A percentile compares a stretch with the other conserved stretches of the same genome.
Evolutionary conservation across 169 alveolate genomes (phyloP).

Genomic region (Plasmodium inui): DNA sequence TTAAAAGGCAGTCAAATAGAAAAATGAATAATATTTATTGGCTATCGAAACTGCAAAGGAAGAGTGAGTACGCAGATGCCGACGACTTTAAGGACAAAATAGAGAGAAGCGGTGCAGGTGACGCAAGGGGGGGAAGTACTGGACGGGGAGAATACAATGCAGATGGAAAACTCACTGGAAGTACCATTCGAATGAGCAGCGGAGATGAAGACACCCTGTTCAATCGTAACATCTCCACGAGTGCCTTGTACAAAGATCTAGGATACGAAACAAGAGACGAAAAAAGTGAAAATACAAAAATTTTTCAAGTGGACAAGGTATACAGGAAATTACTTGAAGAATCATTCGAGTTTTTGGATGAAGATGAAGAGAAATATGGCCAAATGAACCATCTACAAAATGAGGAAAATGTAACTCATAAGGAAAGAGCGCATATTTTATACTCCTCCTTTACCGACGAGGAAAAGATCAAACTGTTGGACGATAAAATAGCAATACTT

Average conservation of each 20-base stretch:
- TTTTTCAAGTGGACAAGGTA: slow-evolving; percentile 76
- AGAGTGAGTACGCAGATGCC: slow-evolving; percentile 64
- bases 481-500: slow-evolving; percentile 84
- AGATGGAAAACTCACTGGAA: neutral
- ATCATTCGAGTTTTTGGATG: slow-evolving; percentile 86
- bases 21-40: slow-evolving; percentile 85
- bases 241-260: slow-evolving; percentile 76
- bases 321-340: slow-evolving; percentile 85
- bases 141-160: neutral
- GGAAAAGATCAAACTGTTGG: slow-evolving; percentile 85
- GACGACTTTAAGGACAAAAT: slow-evolving; percentile 50
- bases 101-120: neutral
- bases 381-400: slow-evolving; percentile 13
- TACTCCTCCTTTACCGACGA: slow-evolving; percentile 84
- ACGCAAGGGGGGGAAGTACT: neutral
- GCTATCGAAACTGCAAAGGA: slow-evolving; percentile 84
- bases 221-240: slow-evolving; percentile 59
- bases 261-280: slow-evolving; percentile 83
- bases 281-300: slow-evolving; percentile 79
- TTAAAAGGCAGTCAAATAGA: slow-evolving; percentile 85
- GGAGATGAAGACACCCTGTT: slow-evolving; percentile 10
- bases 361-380: slow-evolving; percentile 83
- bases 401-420: slow-evolving; percentile 50
- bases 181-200: neutral
- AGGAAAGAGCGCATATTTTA: slow-evolving; percentile 82